Conservation (phyloP, 1,139 yeast species). For the Suhomyces atakaporum region DNA sequence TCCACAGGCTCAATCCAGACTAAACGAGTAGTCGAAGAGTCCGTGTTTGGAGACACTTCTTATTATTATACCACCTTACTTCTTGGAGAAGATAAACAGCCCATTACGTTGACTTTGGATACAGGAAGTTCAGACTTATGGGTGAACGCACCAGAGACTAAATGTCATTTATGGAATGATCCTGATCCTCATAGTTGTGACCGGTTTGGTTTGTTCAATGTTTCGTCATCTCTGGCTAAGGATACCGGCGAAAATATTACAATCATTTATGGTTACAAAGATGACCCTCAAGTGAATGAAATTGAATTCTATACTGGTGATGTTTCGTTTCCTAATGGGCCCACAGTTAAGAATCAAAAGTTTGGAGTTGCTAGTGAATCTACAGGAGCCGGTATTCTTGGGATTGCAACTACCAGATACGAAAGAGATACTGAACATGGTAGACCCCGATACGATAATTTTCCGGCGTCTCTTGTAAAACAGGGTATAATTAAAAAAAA, state of each 20-base stretch:
- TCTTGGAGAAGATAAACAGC: neutral
- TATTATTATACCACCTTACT: neutral
- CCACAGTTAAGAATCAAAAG: neutral
- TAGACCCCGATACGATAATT: neutral
- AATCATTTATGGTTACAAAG: neutral
- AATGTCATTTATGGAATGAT: neutral
- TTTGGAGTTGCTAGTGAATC: neutral
- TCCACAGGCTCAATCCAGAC: neutral
- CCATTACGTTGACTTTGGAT: neutral
- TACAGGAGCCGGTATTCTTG: neutral
- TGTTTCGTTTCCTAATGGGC: neutral
- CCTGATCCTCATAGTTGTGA: neutral
- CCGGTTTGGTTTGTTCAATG: neutral
- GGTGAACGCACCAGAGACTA: neutral
- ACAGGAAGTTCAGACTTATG: neutral
- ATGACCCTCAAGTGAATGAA: neutral
- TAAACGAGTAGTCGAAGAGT: too few relatives aligned
- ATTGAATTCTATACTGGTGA: neutral
- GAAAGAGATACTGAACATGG: neutral
- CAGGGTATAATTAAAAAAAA: slow-evolving; percentile 20
- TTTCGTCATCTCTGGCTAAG: neutral
- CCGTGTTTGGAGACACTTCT: too few relatives aligned
- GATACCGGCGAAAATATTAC: neutral
- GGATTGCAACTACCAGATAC: neutral
- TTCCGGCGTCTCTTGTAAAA: neutral